Conservation (phyloP, 2,329 filamentous ascomycete species). For the Colletotrichum godetiae region DNA sequence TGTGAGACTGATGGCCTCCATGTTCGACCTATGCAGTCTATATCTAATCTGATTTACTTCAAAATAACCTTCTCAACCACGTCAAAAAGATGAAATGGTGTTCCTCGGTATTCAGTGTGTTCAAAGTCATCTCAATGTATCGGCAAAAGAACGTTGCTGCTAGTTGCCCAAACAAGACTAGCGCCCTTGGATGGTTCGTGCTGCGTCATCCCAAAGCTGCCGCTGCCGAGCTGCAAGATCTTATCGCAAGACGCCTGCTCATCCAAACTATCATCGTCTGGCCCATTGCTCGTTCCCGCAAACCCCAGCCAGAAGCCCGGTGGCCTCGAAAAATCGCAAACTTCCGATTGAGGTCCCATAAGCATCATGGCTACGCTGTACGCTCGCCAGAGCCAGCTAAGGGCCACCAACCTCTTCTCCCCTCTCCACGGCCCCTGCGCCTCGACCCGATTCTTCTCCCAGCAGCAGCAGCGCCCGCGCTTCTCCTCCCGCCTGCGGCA, state of each 20-base stretch:
- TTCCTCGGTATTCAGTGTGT: no score
- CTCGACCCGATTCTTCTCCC: constrained; percentile 49
- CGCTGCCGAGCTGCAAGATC: constrained; percentile 22
- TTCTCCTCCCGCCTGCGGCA: constrained; percentile 64
- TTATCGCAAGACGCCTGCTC: constrained; percentile 16
- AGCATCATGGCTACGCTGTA: constrained; percentile 47
- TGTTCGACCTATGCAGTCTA: no score
- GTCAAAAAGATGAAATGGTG: no score
- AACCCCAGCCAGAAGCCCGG: constrained; percentile 16
- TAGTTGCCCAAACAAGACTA: constrained; percentile 21
- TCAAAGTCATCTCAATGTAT: no score
- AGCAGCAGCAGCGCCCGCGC: constrained; percentile 56
- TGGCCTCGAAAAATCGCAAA: neutral
- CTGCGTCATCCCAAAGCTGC: constrained; percentile 35
- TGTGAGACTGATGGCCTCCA: no score
- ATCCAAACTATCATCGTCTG: constrained; percentile 1
- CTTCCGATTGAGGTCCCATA: constrained; percentile 12
- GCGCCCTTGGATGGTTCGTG: constrained; percentile 14
- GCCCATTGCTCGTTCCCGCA: constrained; percentile 20
- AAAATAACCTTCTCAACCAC: no score
- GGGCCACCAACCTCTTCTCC: constrained; percentile 45
- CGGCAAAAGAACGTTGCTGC: neutral
- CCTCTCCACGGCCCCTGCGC: constrained; percentile 43
- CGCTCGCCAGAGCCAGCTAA: constrained; percentile 48
- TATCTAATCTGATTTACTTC: no score